Evolutionary conservation across 2,329 filamentous ascomycete species (phyloP), one percentile per base, ranked within the genome.

Genomic region (Talaromyces rugulosus): DNA sequence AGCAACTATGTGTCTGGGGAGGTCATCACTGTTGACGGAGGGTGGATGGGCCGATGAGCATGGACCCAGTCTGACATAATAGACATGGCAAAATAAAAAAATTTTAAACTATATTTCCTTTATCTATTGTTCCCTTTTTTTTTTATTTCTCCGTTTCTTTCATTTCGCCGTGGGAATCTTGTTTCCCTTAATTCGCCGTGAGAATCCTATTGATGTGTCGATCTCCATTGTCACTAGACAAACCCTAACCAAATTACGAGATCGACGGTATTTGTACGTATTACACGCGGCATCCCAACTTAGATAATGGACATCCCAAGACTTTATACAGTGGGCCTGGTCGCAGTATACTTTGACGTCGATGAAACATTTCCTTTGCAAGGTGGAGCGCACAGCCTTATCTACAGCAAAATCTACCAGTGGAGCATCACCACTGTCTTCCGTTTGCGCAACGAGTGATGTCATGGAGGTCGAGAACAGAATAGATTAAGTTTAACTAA

Each of bases 1-100:
- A 91, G 89, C 72, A 85, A 81, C 9, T 96, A 96, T 78, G 88
- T 96, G 42, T 91, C 85, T 67, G 92, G 92, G 0, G 90, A 96
- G 76, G 81, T 92, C 5, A 72, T 96, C 67, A 88, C 90, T 30
- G 90, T 96, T 54, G 93, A 96, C 76, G 92, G 92, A 7, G 92
- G 92, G 11, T 96, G 91, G 92, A 96, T 96, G 92, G 92, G 90
- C 1, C 82, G 91, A 81, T 96, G 80, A 67, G 16, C 14, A 42
- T 27, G 9, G 14, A 27, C 18, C 11, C 8, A 18, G 44, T 23
- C 23, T 40, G 36, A n/a, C 23, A 23, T 23, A 23, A n/a, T 14
- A 40, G 36, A 40, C 16, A 40, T 34, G 7, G 36, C 14, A 40
- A 40, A 16, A 40, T 40, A 23, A 23, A 23, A 23, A 23, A 23